Base-by-base conservation (phyloP, 768 basidiomycete species). In the Cubamyces sp. region DNA sequence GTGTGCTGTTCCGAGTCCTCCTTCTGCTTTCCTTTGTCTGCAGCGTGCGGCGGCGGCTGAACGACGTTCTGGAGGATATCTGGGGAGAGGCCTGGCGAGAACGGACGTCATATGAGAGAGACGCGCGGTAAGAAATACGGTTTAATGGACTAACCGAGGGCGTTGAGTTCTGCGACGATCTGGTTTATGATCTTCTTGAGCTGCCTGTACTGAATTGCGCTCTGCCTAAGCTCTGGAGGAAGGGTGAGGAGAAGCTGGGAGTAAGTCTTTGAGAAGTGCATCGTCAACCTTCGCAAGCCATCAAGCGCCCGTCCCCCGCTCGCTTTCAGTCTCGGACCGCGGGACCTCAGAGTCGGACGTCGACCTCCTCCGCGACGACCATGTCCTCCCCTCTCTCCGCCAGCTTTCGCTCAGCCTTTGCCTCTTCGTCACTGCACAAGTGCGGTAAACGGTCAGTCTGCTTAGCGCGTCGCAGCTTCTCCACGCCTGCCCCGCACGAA, bases 161-260 rank as follows among this genome's bases (percentile, higher is more conserved):
- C 81, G 3, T 84, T 79, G 18, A 98, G 85, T 74, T 98, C 95
- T 11, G 77, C 74, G 0, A 91, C 92, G 40, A 94, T 84, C 70
- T 87, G 82, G 64, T 92, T 91, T 67, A 98, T 95, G 30, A 96
- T 77, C 68, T 91, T 94, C 77, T 98, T 97, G 58, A 98, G 86
- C 91, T 96, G 87, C 34, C 91, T 81, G 71, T 97, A 97, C 70
- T 94, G 86, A 57, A 97, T 89, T 0, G 91, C 87, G 71, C 87
- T 89, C 21, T 88, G 81, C 26, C 85, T 80, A 67, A 95, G 80
- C 57, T 94, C 91, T 39, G 86, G 84, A 0, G 94, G 93, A 14
- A 96, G 83, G 7, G 81, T 81, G 55, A 80, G 74, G 34, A 92
- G 77, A 11, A 89, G 73, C 62, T 87, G 81, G 5, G 82, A 56